These are phyloP conservation scores for Pichia sporocuriosa DNA, from an alignment of 805 yeast species.

Conservation along the genomic window DNA sequence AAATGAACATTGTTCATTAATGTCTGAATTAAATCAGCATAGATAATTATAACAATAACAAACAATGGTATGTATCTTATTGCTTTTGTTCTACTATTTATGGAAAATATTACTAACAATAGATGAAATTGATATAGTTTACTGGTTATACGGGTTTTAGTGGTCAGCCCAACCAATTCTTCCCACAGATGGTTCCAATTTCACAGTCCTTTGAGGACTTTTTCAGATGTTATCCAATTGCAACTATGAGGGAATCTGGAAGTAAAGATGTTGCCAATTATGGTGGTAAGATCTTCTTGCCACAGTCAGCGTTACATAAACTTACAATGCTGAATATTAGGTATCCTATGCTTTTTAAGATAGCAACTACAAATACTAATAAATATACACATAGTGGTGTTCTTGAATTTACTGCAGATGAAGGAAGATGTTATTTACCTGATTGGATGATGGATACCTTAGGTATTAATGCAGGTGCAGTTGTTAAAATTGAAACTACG, in stretches of 20 bases:
- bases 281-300: constrained; percentile 94
- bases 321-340: constrained; percentile 85
- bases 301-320: constrained; percentile 86
- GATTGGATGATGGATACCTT: constrained; percentile 93
- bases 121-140: constrained; percentile 23
- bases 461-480: constrained; percentile 67
- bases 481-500: constrained; percentile 65
- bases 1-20: no score
- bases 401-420: constrained; percentile 92
- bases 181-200: constrained; percentile 16
- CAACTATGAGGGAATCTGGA: constrained; percentile 76
- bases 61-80: no score
- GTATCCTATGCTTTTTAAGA: constrained; percentile 91
- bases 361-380: constrained; percentile 54
- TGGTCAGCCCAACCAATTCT: constrained; percentile 13
- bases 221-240: constrained; percentile 87
- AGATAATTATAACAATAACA: no score
- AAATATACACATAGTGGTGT: constrained; percentile 85
- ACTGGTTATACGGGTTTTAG: constrained; percentile 23
- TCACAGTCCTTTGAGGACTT: constrained; percentile 61
- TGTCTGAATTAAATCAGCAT: no score
- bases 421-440: constrained; percentile 91
- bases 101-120: neutral
- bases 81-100: constrained; percentile 11
- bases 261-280: constrained; percentile 74